Evolutionary conservation across 2,329 filamentous ascomycete species (phyloP).

Genomic region (Trichoderma gracile): DNA sequence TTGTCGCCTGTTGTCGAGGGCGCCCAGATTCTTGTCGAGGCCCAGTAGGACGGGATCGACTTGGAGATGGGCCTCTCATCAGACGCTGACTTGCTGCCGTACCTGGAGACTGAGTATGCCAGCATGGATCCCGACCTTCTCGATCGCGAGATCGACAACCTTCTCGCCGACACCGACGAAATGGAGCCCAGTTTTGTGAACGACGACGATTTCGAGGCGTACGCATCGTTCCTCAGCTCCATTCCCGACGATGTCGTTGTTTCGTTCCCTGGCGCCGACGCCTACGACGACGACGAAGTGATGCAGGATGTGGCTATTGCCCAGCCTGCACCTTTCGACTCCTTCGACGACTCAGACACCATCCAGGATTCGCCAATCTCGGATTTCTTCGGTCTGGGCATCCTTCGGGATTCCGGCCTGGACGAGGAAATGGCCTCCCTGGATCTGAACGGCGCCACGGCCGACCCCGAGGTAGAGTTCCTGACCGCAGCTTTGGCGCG

Average conservation of each 20-base stretch:
- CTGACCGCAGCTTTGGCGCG: constrained; percentile 23
- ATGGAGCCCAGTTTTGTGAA: neutral
- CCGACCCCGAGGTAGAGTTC: constrained; percentile 18
- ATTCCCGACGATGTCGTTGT: neutral
- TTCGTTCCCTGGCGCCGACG: neutral
- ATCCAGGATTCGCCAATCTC: neutral
- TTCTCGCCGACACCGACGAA: constrained; percentile 5
- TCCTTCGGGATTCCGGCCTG: constrained; percentile 16
- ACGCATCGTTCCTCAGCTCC: constrained; percentile 1
- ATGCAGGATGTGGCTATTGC: neutral
- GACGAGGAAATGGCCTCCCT: constrained; percentile 16
- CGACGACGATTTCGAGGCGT: constrained; percentile 10
- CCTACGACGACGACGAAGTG: constrained; percentile 4
- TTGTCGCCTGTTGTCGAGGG: constrained; percentile 18
- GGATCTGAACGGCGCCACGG: neutral
- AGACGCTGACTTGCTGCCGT: constrained; percentile 11
- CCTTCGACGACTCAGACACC: neutral
- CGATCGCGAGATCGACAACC: constrained; percentile 19
- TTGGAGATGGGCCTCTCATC: constrained; percentile 3
- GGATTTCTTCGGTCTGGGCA: constrained; percentile 1
- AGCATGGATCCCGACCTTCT: constrained; percentile 19
- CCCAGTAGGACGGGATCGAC: constrained; percentile 24
- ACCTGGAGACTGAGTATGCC: neutral
- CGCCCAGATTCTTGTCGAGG: constrained; percentile 11
- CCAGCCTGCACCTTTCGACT: constrained; percentile 6